A percentile compares a stretch with the other conserved stretches of the same genome.
Conservation (phyloP, 768 basidiomycete genomes). For the Tylopilus balloui region DNA sequence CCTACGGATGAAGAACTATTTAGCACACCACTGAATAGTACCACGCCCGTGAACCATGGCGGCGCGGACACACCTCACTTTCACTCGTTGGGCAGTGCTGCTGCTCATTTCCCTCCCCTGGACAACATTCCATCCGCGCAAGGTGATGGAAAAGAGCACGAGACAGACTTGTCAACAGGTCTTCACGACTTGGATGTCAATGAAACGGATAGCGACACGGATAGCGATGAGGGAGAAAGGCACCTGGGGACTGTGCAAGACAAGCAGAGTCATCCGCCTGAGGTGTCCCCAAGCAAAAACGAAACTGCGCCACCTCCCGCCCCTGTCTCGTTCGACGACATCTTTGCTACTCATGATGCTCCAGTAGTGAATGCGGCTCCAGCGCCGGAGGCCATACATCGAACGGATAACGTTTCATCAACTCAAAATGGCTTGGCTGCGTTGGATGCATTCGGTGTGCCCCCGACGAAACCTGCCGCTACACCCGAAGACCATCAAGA, state of each 20-base stretch:
- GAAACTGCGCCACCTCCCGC: constrained; percentile 4
- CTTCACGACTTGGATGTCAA: constrained; percentile 56
- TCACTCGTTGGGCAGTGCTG: constrained; percentile 25
- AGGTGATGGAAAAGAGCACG: constrained; percentile 31
- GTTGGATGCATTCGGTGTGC: constrained; percentile 41
- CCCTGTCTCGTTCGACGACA: constrained; percentile 49
- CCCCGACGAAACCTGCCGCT: constrained; percentile 15
- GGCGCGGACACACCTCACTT: constrained; percentile 14
- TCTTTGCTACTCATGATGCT: constrained; percentile 41
- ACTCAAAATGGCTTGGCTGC: constrained; percentile 16
- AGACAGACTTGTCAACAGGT: constrained; percentile 50
- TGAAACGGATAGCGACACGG: constrained; percentile 52
- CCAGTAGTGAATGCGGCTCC: constrained; percentile 20
- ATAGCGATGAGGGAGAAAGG: constrained; percentile 42
- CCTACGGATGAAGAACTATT: constrained; percentile 51
- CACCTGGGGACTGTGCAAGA: constrained; percentile 26
- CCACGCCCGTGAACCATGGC: constrained; percentile 21
- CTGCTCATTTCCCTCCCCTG: constrained; percentile 36
- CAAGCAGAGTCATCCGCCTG: constrained; percentile 16
- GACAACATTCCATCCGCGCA: constrained; percentile 25
- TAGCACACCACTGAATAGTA: constrained; percentile 53
- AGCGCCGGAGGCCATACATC: constrained; percentile 12
- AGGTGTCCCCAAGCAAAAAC: constrained; percentile 14
- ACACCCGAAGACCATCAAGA: constrained; percentile 21
- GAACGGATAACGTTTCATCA: constrained; percentile 16